Percentiles rank a stretch among this genome's conserved stretches.
Conservation (phyloP, 1,284 basidiomycete genomes). For the Apiotrichum porosum region DNA sequence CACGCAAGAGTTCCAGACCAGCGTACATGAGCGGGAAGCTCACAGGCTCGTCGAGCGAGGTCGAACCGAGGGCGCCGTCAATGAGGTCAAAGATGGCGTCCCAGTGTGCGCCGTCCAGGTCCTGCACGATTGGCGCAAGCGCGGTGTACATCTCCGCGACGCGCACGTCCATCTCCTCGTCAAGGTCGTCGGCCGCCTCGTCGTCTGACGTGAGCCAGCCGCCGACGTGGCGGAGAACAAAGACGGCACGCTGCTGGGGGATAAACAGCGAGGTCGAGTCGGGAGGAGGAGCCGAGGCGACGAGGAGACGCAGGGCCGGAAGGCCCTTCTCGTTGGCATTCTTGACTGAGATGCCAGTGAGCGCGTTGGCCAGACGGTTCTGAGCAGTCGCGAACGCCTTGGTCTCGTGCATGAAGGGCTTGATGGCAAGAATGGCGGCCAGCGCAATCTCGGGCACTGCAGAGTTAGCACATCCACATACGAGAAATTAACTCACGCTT, state of each 20-base stretch:
- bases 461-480: not conserved
- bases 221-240: slow-evolving; percentile 80
- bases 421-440: slow-evolving; percentile 62
- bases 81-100: slow-evolving; percentile 85
- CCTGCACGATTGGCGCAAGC: slow-evolving; percentile 83
- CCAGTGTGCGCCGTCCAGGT: slow-evolving; percentile 82
- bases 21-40: slow-evolving; percentile 63
- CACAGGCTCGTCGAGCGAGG: slow-evolving; percentile 58
- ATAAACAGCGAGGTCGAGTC: slow-evolving; percentile 81
- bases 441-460: slow-evolving; percentile 65
- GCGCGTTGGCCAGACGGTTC: slow-evolving; percentile 78
- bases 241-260: slow-evolving; percentile 79
- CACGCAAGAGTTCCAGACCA: slow-evolving; percentile 64
- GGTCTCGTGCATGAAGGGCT: slow-evolving; percentile 62
- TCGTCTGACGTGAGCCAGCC: slow-evolving; percentile 74
- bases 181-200: slow-evolving; percentile 58
- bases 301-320: slow-evolving; percentile 63
- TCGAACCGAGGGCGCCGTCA: slow-evolving; percentile 80
- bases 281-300: slow-evolving; percentile 67
- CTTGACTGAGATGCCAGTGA: slow-evolving; percentile 63
- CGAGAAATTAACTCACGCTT: slow-evolving; percentile 56
- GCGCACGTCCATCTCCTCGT: slow-evolving; percentile 69
- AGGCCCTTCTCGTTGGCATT: slow-evolving; percentile 68
- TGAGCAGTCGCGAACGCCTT: slow-evolving; percentile 73
- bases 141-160: slow-evolving; percentile 71